Percentiles rank a stretch among this genome's conserved stretches.
Evolutionary conservation across 345 rosid genomes (phyloP).

Genomic region (Populus ilicifolia): DNA sequence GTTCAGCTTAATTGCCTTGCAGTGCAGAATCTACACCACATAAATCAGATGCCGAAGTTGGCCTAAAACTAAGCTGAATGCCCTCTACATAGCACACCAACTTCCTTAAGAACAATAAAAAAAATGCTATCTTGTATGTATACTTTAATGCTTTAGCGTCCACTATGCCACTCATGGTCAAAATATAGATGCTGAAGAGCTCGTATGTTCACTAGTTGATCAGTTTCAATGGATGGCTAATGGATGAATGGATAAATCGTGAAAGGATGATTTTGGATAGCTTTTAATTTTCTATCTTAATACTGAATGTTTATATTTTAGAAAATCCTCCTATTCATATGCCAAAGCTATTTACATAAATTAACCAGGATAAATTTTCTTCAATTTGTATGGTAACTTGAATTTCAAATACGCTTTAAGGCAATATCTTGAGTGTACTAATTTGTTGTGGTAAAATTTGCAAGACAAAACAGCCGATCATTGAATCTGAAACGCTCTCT

Average conservation of each 20-base stretch:
- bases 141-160: neutral
- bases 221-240: neutral
- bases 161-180: neutral
- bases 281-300: neutral
- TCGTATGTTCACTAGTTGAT: neutral
- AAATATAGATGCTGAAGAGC: neutral
- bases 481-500: neutral
- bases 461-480: neutral
- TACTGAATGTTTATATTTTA: neutral
- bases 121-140: neutral
- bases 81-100: neutral
- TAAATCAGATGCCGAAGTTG: neutral
- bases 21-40: neutral
- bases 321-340: neutral
- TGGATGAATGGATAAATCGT: neutral
- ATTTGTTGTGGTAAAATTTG: neutral
- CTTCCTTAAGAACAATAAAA: neutral
- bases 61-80: neutral
- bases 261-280: neutral
- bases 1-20: neutral
- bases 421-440: neutral
- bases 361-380: neutral
- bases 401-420: neutral
- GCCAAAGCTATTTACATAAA: neutral
- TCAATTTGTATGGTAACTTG: neutral